Base-by-base conservation (phyloP, 2,329 filamentous ascomycete species). In the Trichoderma guizhouense region DNA sequence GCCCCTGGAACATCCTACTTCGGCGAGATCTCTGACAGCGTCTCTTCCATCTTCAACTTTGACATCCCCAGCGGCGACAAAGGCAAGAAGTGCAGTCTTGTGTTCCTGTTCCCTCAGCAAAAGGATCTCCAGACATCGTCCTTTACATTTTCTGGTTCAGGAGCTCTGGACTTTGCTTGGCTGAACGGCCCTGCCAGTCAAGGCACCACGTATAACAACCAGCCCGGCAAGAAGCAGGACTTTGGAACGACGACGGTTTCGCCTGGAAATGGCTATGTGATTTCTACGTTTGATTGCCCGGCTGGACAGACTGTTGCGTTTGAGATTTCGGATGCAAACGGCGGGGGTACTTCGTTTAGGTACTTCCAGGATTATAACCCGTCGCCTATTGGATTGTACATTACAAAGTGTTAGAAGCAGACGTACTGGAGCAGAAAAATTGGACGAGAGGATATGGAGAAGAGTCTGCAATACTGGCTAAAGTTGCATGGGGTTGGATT, bases 1-100 rank as follows among this genome's bases (percentile, higher is more conserved):
- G 82, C 86, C 0, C 80, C 81, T 57, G 89, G 89, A 8, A 88
- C 86, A 2, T 84, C 84, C 1, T 86, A 83, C 81, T 86, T 87
- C 74, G 90, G 89, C 68, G 84, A 85, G 12, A 82, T 91, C 47
- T 87, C 86, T 14, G 79, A 83, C 21, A 83, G 82, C 70, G 79
- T 87, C 63, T 87, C 86, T 11, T 86, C 87, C 14, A 86, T 92
- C 77, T 92, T 91, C 86, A 91, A 91, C 83, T 93, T 93, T 81
- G 89, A 91, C 77, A 87, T 93, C 57, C 87, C 87, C 1, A 73
- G 79, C 5, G 79, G 81, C 6, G 85, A 88, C 75, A 75, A 82
- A 9, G 88, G 87, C 75, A 88, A 88, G 81, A 87, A 82, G 7
- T 93, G 91, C 82, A 86, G 84, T 70, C 82, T 92, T 9, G 82